phyloP scores from a whole-genome alignment of 495 filamentous ascomycete genomes.

The Lentithecium fluviatile region DNA sequence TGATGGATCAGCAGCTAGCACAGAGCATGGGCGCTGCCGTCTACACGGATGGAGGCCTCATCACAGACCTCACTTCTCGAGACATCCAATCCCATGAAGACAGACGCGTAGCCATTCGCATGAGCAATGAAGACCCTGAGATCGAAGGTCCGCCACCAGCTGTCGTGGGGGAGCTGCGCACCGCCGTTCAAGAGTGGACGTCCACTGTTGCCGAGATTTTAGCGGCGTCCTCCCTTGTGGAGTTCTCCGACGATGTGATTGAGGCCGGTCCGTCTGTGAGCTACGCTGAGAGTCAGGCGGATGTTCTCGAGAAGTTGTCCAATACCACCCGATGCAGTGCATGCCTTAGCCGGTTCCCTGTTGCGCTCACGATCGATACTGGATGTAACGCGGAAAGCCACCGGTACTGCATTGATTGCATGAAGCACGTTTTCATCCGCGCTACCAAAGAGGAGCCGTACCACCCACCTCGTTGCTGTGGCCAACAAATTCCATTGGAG shows the following conservation, averaged over 20 bases:
- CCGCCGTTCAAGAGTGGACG: neutral
- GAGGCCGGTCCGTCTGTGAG: conserved; percentile 16
- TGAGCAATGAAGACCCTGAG: conserved; percentile 16
- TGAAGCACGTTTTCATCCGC: conserved; percentile 2
- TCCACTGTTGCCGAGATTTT: neutral
- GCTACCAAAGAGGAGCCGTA: neutral
- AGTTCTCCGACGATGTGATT: conserved; percentile 1
- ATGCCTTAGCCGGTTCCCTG: too few relatives aligned
- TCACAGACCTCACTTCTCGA: neutral
- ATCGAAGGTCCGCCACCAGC: conserved; percentile 11
- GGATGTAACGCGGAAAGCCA: neutral
- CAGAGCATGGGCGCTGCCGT: conserved; percentile 27
- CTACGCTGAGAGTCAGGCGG: conserved; percentile 15
- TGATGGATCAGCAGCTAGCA: conserved; percentile 17
- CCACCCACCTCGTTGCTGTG: conserved; percentile 1
- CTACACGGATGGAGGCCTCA: conserved; percentile 15
- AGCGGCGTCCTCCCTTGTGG: neutral
- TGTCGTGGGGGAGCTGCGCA: neutral
- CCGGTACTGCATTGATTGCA: conserved; percentile 6
- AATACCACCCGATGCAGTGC: too few relatives aligned
- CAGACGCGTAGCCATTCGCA: conserved; percentile 9
- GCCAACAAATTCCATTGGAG: neutral
- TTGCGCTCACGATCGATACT: too few relatives aligned
- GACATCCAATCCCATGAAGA: conserved; percentile 23
- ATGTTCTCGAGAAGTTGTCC: conserved; percentile 9